These are phyloP conservation scores for Penicillium sp. DNA, from an alignment of 2,329 filamentous ascomycete species.

Conservation along the genomic window DNA sequence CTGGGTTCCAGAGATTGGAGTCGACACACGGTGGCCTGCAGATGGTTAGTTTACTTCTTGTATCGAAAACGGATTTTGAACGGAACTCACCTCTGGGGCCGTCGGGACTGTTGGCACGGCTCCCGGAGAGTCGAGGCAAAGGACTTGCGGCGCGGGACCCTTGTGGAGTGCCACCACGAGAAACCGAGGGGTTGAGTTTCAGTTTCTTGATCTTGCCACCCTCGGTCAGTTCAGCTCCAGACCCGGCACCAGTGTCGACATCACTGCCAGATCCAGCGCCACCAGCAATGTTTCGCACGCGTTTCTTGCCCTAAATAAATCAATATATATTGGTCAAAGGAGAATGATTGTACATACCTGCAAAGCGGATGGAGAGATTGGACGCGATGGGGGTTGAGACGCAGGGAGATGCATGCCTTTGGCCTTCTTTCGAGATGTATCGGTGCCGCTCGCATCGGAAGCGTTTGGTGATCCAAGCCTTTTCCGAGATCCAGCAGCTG, in stretches of 20 bases:
- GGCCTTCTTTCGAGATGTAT: conserved; percentile 78
- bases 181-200: conserved; percentile 45
- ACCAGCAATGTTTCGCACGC: conserved; percentile 36
- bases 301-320: conserved; percentile 52
- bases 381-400: conserved; percentile 55
- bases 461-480: conserved; percentile 81
- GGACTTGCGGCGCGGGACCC: conserved; percentile 53
- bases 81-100: conserved; percentile 18
- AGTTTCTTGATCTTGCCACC: conserved; percentile 50
- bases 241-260: conserved; percentile 54
- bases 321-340: not conserved
- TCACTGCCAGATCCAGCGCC: conserved; percentile 55
- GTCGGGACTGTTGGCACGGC: conserved; percentile 45
- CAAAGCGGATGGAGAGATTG: conserved; percentile 61
- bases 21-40: conserved; percentile 32
- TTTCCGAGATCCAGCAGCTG: conserved; percentile 63
- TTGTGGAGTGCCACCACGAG: conserved; percentile 46
- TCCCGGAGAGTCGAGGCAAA: conserved; percentile 36
- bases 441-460: conserved; percentile 89
- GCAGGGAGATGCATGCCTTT: conserved; percentile 61
- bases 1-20: conserved; percentile 28
- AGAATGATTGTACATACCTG: conserved; percentile 32
- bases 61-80: not conserved
- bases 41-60: conserved; percentile 4
- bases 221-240: conserved; percentile 49